These are phyloP conservation scores for Blastobotrys niveus DNA, from an alignment of 1,139 yeast genomes.

Conservation along the genomic window DNA sequence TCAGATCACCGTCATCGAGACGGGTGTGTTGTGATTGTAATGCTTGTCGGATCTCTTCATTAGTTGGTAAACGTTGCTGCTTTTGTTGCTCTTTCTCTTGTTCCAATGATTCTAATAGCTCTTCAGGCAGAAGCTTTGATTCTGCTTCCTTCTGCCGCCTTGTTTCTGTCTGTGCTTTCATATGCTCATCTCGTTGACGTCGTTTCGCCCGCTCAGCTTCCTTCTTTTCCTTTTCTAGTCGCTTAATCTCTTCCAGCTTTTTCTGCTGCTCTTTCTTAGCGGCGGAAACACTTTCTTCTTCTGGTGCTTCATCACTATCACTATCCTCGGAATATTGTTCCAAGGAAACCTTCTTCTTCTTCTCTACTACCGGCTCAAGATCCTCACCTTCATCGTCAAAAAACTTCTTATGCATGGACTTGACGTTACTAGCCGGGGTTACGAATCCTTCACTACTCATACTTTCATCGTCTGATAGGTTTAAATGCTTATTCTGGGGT, in stretches of 20 bases:
- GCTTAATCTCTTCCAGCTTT: constrained; percentile 12
- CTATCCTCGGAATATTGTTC: constrained; percentile 13
- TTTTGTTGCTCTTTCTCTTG: constrained; percentile 6
- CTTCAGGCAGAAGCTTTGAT: constrained; percentile 14
- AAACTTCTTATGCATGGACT: constrained; percentile 5
- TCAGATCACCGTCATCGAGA: no score
- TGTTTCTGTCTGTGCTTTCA: constrained; percentile 19
- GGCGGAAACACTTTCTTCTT: constrained; percentile 21
- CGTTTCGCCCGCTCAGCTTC: constrained; percentile 19
- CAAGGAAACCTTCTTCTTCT: background rate
- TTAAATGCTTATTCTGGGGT: no score
- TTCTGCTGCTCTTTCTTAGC: constrained; percentile 15
- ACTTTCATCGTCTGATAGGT: no score
- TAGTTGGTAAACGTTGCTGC: background rate
- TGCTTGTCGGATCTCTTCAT: constrained; percentile 3
- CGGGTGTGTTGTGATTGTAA: constrained; percentile 6
- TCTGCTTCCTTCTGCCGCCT: constrained; percentile 9
- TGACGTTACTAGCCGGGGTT: constrained; percentile 3
- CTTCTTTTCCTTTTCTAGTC: constrained; percentile 10
- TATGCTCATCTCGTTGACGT: constrained; percentile 18
- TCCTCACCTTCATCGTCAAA: constrained; percentile 8
- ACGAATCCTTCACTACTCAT: background rate
- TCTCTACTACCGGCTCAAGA: background rate
- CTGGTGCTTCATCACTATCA: constrained; percentile 26
- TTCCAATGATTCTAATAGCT: constrained; percentile 16